Evolutionary conservation across 2,329 filamentous ascomycete genomes (phyloP).

Genomic region (Cercospora zeina): DNA sequence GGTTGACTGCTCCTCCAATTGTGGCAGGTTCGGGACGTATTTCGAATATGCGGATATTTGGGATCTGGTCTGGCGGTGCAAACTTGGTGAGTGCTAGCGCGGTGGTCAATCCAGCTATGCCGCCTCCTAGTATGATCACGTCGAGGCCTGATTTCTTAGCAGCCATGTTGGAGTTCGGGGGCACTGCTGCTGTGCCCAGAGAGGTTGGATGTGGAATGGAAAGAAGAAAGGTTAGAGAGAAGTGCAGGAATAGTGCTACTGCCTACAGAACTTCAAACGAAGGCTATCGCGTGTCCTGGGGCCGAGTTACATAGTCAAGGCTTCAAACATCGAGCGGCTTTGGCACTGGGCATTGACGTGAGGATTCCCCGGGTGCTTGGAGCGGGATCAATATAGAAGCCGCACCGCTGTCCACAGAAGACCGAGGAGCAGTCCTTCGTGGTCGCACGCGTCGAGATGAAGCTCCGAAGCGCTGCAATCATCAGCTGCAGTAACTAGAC

Average conservation of each 20-base stretch:
- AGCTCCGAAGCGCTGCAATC: constrained; percentile 4
- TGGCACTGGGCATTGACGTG: constrained; percentile 5
- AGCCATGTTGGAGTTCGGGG: constrained; percentile 29
- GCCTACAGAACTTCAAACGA: constrained; percentile 6
- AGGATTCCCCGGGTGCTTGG: background rate
- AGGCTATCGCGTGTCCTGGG: constrained; percentile 1
- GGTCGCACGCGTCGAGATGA: background rate
- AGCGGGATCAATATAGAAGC: constrained; percentile 10
- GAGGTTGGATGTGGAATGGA: background rate
- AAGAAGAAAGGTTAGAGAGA: background rate
- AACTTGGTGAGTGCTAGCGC: constrained; percentile 53
- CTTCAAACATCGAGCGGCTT: background rate
- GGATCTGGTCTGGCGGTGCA: constrained; percentile 41
- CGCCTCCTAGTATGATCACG: constrained; percentile 55
- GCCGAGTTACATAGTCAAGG: constrained; percentile 12
- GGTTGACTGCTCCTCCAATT: constrained; percentile 50
- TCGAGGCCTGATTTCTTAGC: constrained; percentile 38
- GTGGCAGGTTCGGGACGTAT: constrained; percentile 49
- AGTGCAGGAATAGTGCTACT: background rate
- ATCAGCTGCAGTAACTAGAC: background rate
- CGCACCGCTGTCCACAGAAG: constrained; percentile 2
- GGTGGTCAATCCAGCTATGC: constrained; percentile 54
- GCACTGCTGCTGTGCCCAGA: background rate
- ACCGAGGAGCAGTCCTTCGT: background rate
- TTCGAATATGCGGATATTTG: constrained; percentile 52